A percentile compares a stretch with the other conserved stretches of the same genome.
Evolutionary conservation across 345 rosid species (phyloP).

Genomic region (Nephelium lappaceum): DNA sequence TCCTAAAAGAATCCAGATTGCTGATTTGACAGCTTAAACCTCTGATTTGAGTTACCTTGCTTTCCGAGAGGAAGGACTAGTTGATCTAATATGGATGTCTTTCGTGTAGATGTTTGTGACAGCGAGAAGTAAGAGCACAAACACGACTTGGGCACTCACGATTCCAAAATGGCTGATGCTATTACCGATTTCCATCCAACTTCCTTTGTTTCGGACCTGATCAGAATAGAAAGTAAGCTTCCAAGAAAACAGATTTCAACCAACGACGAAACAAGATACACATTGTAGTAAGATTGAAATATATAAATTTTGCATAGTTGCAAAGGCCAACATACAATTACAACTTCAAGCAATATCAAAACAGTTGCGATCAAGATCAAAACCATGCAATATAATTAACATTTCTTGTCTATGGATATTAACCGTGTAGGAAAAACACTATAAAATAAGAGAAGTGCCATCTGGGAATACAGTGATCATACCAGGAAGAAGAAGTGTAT

Average conservation of each 20-base stretch:
- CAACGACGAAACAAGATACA: too few species aligned
- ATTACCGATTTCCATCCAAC: conserved; percentile 99
- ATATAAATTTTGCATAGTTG: not conserved
- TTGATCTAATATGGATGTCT: conserved; percentile 56
- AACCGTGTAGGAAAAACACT: not conserved
- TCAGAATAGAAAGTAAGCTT: not conserved
- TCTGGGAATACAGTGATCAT: conserved; percentile 13
- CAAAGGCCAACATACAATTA: not conserved
- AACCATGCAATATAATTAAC: not conserved
- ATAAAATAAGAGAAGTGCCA: not conserved
- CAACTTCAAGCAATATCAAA: not conserved
- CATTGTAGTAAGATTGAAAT: not conserved
- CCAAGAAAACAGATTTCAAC: not conserved
- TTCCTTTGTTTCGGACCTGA: conserved; percentile 88
- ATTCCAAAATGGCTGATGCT: conserved; percentile 96
- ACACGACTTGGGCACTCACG: conserved; percentile 95
- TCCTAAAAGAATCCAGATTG: not conserved
- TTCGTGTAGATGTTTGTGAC: conserved; percentile 81
- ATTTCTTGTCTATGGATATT: not conserved
- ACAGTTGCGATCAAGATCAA: not conserved
- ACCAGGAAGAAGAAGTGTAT: conserved; percentile 98
- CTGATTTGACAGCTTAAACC: not conserved
- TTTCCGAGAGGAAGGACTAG: conserved; percentile 52
- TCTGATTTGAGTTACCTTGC: conserved; percentile 36
- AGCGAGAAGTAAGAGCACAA: conserved; percentile 85